These are phyloP conservation scores for Paraleonurus japonicus DNA, from an alignment of 257 asterid species.

Conservation along the genomic window DNA sequence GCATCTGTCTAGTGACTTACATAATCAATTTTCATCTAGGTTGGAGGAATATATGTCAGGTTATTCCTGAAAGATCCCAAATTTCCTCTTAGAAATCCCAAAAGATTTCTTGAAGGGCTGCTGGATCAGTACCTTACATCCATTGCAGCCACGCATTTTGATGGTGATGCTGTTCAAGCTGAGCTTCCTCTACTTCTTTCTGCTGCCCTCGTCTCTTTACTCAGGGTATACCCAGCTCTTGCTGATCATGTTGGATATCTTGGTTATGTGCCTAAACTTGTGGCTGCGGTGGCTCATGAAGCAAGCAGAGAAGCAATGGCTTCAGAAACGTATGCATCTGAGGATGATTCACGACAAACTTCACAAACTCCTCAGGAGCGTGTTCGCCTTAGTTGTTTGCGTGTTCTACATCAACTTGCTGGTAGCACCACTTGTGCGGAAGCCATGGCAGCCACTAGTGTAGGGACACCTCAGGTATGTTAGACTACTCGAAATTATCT, in stretches of 20 bases:
- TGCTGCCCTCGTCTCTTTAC: slow-evolving; percentile 91
- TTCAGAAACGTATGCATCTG: slow-evolving; percentile 56
- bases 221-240: slow-evolving; percentile 97
- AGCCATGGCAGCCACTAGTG: slow-evolving; percentile 99
- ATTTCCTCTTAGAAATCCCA: slow-evolving; percentile 95
- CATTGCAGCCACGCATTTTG: slow-evolving; percentile 78
- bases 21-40: slow-evolving; percentile 46
- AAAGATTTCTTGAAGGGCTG: slow-evolving; percentile 91
- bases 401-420: slow-evolving; percentile 97
- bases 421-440: slow-evolving; percentile 97
- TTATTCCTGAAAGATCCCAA: slow-evolving; percentile 96
- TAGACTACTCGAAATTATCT: not conserved
- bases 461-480: slow-evolving; percentile 89
- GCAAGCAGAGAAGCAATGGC: slow-evolving; percentile 96
- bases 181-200: slow-evolving; percentile 97
- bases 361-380: slow-evolving; percentile 88
- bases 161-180: slow-evolving; percentile 72
- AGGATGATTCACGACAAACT: slow-evolving; percentile 54
- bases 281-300: slow-evolving; percentile 91
- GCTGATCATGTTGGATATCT: slow-evolving; percentile 99
- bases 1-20: slow-evolving; percentile 26
- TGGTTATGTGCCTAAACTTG: slow-evolving; percentile 95
- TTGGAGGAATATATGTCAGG: slow-evolving; percentile 96
- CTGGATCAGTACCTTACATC: slow-evolving; percentile 96
- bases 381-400: slow-evolving; percentile 95